Percentiles rank a stretch among this genome's conserved stretches.
Evolutionary conservation across 805 yeast genomes (phyloP).

Genomic region (Ascoidea rubescens): DNA sequence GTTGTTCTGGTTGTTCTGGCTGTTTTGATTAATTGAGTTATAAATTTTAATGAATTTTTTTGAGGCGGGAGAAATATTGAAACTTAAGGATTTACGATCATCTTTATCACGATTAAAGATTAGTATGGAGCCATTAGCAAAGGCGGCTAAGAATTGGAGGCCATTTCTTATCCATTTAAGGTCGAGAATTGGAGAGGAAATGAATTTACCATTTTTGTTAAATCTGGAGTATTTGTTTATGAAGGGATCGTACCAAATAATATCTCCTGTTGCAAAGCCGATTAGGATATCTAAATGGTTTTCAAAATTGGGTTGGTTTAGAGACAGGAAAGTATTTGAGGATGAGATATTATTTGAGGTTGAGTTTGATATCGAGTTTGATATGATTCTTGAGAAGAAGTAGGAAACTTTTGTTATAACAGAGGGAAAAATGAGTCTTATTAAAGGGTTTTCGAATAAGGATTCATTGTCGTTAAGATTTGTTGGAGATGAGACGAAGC

Average conservation of each 20-base stretch:
- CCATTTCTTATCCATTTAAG: conserved; percentile 34
- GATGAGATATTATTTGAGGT: not conserved
- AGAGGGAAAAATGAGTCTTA: conserved; percentile 25
- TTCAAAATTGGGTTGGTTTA: conserved; percentile 12
- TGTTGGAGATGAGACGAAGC: conserved; percentile 20
- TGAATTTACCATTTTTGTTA: conserved; percentile 34
- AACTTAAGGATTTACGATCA: conserved; percentile 15
- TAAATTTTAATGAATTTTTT: conserved; percentile 15
- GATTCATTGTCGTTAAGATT: conserved; percentile 22
- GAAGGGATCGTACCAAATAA: conserved; percentile 44
- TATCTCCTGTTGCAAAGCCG: conserved; percentile 58
- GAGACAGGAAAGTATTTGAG: not conserved
- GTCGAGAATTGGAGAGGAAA: conserved; percentile 28
- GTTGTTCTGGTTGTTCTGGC: conserved; percentile 15
- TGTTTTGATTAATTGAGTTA: conserved; percentile 15
- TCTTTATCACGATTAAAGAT: conserved; percentile 37
- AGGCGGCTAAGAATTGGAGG: conserved; percentile 40
- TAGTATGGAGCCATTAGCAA: conserved; percentile 46
- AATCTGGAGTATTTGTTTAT: conserved; percentile 33
- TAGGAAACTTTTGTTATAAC: conserved; percentile 4
- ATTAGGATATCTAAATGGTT: conserved; percentile 34
- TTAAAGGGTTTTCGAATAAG: conserved; percentile 26
- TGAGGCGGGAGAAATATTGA: no score
- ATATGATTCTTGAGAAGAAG: not conserved
- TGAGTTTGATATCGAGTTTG: not conserved